Evolutionary conservation across 805 yeast species (phyloP).

Genomic region (Ascoidea asiatica): DNA sequence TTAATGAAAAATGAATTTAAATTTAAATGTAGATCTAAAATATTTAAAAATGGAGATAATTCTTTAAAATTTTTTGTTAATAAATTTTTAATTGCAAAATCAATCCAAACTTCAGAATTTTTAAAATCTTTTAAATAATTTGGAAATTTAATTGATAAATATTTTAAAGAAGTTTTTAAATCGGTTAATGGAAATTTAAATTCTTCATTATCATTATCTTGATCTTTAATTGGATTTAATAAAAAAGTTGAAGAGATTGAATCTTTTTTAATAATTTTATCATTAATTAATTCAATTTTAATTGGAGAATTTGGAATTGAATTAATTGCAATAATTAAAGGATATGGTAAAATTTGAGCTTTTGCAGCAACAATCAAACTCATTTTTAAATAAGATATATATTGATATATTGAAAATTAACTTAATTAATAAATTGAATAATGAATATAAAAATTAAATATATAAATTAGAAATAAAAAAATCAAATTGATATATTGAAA

Average conservation of each 20-base stretch:
- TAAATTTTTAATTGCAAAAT: conserved; percentile 53
- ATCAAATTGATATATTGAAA: too few species aligned
- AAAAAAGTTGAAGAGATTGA: conserved; percentile 26
- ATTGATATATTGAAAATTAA: too few species aligned
- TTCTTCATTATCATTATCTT: conserved; percentile 25
- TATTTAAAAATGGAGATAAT: conserved; percentile 63
- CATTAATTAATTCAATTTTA: conserved; percentile 57
- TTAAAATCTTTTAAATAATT: conserved; percentile 20
- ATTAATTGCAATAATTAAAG: background rate
- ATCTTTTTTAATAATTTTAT: conserved; percentile 40
- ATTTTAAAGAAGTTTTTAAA: conserved; percentile 33
- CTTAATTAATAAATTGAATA: too few species aligned
- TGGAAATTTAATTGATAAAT: conserved; percentile 41
- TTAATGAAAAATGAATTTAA: conserved; percentile 72
- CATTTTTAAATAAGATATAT: background rate
- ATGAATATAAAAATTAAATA: too few species aligned
- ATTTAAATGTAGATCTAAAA: conserved; percentile 71
- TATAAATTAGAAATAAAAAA: too few species aligned
- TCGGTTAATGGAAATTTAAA: conserved; percentile 31
- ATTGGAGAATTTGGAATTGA: conserved; percentile 27
- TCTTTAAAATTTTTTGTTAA: conserved; percentile 81
- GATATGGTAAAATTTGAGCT: background rate
- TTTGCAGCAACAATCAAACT: background rate
- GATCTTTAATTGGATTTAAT: conserved; percentile 30
- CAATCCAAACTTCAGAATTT: conserved; percentile 47